These are phyloP conservation scores for Pistacia atlantica DNA, from an alignment of 345 rosid genomes.

Conservation along the genomic window DNA sequence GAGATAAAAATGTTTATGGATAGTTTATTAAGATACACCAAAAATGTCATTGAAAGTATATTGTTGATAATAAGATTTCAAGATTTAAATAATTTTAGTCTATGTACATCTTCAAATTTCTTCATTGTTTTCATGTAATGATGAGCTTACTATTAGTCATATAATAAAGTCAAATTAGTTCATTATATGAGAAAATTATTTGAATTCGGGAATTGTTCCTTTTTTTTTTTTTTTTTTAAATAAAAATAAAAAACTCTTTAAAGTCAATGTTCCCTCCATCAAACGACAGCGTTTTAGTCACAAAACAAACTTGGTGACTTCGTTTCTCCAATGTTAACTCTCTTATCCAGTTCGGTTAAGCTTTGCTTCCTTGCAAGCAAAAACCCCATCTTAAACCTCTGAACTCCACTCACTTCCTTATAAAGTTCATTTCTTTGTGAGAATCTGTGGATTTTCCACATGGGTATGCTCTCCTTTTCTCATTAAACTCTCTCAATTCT, in stretches of 20 bases:
- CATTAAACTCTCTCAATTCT: neutral
- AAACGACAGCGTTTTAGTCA: neutral
- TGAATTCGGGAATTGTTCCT: neutral
- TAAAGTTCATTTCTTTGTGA: neutral
- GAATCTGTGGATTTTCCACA: conserved; percentile 2
- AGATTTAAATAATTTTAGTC: neutral
- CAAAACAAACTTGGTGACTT: no score
- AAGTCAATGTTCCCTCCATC: neutral
- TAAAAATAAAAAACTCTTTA: no score
- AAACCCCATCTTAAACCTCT: neutral
- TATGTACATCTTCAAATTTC: neutral
- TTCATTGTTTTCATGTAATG: neutral
- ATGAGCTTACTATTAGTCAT: no score
- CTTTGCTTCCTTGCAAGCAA: neutral
- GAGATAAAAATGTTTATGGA: neutral
- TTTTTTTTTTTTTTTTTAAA: no score
- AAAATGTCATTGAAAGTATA: neutral
- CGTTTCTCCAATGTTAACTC: neutral
- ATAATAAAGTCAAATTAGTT: neutral
- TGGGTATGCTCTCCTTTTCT: conserved; percentile 20
- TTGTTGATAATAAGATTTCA: neutral
- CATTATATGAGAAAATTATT: neutral
- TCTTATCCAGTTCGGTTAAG: neutral
- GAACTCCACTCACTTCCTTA: neutral
- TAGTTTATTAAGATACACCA: conserved; percentile 7